These are phyloP conservation scores for Hysterangium stoloniferum DNA, from an alignment of 768 basidiomycete species.

Conservation along the genomic window DNA sequence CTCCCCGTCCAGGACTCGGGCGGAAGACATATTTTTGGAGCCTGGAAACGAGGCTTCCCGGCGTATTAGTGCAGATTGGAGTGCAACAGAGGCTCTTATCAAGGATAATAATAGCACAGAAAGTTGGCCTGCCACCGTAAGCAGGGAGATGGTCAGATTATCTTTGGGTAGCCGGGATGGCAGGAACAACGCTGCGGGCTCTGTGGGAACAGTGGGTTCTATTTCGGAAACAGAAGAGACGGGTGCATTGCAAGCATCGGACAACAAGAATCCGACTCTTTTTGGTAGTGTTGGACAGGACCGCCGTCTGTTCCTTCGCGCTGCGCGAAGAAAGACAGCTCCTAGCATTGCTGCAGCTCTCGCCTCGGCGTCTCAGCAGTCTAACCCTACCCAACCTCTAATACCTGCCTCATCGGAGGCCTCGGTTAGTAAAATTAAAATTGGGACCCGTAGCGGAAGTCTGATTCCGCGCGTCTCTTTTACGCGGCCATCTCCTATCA, in stretches of 20 bases:
- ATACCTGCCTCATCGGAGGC: neutral
- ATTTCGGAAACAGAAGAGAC: constrained; percentile 15
- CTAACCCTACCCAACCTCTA: no score
- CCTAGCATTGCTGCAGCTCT: neutral
- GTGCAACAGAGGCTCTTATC: constrained; percentile 37
- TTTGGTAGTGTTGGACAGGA: constrained; percentile 11
- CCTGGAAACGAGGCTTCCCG: constrained; percentile 31
- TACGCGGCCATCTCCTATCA: constrained; percentile 4
- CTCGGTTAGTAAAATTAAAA: neutral
- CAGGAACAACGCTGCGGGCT: neutral
- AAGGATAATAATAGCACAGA: constrained; percentile 26
- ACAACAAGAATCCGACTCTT: constrained; percentile 4
- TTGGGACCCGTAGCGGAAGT: neutral
- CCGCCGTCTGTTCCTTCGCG: constrained; percentile 1
- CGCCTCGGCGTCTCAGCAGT: neutral
- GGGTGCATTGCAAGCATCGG: neutral
- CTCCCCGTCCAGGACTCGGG: constrained; percentile 14
- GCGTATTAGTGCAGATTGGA: constrained; percentile 53
- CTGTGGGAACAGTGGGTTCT: constrained; percentile 8
- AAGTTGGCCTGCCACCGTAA: constrained; percentile 53
- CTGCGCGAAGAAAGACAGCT: neutral
- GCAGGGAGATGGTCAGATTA: constrained; percentile 45
- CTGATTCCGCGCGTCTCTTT: constrained; percentile 4
- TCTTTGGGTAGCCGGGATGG: constrained; percentile 29
- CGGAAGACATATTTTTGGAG: constrained; percentile 20